Conservation (phyloP, 495 filamentous ascomycete species). For the Bombardia bombarda region DNA sequence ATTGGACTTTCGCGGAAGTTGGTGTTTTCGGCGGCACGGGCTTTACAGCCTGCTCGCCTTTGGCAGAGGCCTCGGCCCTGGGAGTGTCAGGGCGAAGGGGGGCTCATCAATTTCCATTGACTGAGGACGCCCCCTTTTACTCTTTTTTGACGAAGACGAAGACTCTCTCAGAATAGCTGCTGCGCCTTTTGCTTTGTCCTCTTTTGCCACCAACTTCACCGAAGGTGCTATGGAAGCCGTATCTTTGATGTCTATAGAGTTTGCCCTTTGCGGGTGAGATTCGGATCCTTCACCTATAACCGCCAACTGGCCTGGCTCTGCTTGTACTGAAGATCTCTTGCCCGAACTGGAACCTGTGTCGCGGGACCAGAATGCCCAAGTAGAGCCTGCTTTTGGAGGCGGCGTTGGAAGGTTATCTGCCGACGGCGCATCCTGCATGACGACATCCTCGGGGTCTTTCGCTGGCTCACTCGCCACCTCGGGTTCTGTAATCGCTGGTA, state of each 20-base stretch:
- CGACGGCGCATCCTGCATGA: slow-evolving; percentile 32
- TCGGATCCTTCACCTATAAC: slow-evolving; percentile 61
- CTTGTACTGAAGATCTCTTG: slow-evolving; percentile 16
- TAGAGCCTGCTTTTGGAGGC: slow-evolving; percentile 47
- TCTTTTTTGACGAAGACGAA: slow-evolving; percentile 33
- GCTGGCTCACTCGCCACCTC: slow-evolving; percentile 9
- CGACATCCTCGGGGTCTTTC: slow-evolving; percentile 25
- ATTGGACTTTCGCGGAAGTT: slow-evolving; percentile 18
- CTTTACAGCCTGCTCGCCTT: slow-evolving; percentile 23
- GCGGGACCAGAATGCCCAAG: slow-evolving; percentile 82
- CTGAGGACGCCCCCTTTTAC: slow-evolving; percentile 40
- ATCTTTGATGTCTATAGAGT: slow-evolving; percentile 41
- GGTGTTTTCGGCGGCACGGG: slow-evolving; percentile 27
- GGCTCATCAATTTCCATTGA: slow-evolving; percentile 40
- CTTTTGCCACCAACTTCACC: slow-evolving; percentile 21
- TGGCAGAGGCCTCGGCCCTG: slow-evolving; percentile 18
- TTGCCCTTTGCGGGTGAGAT: slow-evolving; percentile 52
- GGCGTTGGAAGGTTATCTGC: slow-evolving; percentile 10
- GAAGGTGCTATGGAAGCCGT: slow-evolving; percentile 30
- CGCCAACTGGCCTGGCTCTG: slow-evolving; percentile 58
- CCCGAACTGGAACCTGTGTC: slow-evolving; percentile 41
- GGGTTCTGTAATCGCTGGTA: slow-evolving; percentile 12
- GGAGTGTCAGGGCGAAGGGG: slow-evolving; percentile 25
- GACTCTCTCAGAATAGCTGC: slow-evolving; percentile 18
- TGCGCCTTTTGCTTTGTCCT: slow-evolving; percentile 13